A percentile compares a stretch with the other conserved stretches of the same genome.
Evolutionary conservation across 805 yeast genomes (phyloP).

Genomic region (Ogataea neopini): DNA sequence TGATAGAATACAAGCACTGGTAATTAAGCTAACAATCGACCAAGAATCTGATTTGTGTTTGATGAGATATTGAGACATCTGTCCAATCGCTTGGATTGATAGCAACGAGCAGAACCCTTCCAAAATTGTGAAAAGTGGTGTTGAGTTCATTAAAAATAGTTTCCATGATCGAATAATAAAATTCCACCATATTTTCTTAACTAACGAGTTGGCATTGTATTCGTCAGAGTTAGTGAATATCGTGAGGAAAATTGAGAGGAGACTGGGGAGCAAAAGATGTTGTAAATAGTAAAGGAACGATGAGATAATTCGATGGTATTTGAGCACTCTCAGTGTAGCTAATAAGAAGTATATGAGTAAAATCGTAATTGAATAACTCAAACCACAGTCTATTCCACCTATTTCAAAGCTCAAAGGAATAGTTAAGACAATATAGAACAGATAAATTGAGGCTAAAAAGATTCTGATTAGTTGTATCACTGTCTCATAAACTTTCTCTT

Average conservation of each 20-base stretch:
- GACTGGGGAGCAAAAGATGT: slow-evolving; percentile 78
- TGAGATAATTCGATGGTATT: slow-evolving; percentile 45
- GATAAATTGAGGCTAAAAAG: slow-evolving; percentile 57
- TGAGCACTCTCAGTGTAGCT: slow-evolving; percentile 67
- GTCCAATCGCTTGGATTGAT: slow-evolving; percentile 91
- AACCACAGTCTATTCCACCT: slow-evolving; percentile 89
- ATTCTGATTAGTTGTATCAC: slow-evolving; percentile 33
- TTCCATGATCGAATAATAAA: slow-evolving; percentile 67
- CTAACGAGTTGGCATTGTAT: slow-evolving; percentile 18
- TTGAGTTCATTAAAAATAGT: slow-evolving; percentile 68
- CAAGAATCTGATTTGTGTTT: slow-evolving; percentile 67
- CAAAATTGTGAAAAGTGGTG: slow-evolving; percentile 83
- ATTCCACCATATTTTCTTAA: slow-evolving; percentile 36
- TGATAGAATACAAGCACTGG: slow-evolving; percentile 74
- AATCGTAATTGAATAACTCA: slow-evolving; percentile 77
- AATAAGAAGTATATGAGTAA: slow-evolving; percentile 67
- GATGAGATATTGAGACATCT: slow-evolving; percentile 71
- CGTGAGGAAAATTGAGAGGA: slow-evolving; percentile 68
- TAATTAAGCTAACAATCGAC: slow-evolving; percentile 70
- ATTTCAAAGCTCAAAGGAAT: slow-evolving; percentile 93
- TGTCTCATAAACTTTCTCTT: slow-evolving; percentile 17
- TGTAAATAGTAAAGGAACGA: slow-evolving; percentile 71
- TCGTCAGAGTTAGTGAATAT: slow-evolving; percentile 44
- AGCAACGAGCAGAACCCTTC: slow-evolving; percentile 93
- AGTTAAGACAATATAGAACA: slow-evolving; percentile 70